Evolutionary conservation across 768 basidiomycete species (phyloP).

Genomic region (Pleurotus tuber-regium): DNA sequence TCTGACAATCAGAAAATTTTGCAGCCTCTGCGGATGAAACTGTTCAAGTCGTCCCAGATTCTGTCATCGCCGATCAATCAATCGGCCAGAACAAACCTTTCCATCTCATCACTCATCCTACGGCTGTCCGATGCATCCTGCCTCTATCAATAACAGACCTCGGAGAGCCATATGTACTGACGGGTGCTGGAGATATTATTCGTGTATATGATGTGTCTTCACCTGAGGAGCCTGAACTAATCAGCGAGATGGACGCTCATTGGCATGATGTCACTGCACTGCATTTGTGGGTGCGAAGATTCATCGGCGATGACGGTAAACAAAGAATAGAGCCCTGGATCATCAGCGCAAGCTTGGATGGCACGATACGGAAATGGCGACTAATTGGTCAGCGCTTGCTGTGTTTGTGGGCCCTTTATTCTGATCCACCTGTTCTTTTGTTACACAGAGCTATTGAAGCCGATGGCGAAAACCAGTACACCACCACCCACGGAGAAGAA

Average conservation of each 20-base stretch:
- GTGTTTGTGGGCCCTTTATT: neutral
- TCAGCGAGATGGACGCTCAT: constrained; percentile 81
- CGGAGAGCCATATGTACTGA: constrained; percentile 73
- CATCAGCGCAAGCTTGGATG: constrained; percentile 80
- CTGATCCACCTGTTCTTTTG: neutral
- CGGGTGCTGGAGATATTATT: constrained; percentile 82
- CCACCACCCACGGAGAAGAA: constrained; percentile 13
- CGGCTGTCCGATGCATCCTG: constrained; percentile 70
- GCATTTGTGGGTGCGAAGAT: constrained; percentile 63
- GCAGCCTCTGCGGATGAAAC: constrained; percentile 90
- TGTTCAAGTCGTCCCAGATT: constrained; percentile 56
- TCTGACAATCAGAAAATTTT: constrained; percentile 1
- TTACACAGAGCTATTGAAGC: constrained; percentile 39
- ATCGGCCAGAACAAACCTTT: constrained; percentile 31
- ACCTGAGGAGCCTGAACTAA: constrained; percentile 62
- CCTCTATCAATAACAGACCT: constrained; percentile 62
- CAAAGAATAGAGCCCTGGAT: constrained; percentile 76
- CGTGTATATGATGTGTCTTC: constrained; percentile 77
- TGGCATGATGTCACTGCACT: constrained; percentile 86
- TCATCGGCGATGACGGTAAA: constrained; percentile 39
- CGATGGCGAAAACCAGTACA: constrained; percentile 20
- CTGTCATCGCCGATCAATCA: constrained; percentile 15
- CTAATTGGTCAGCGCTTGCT: constrained; percentile 48
- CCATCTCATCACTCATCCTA: constrained; percentile 48
- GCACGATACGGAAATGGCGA: constrained; percentile 85